phyloP scores from a whole-genome alignment of 768 basidiomycete genomes.

The Zangia roseola region DNA sequence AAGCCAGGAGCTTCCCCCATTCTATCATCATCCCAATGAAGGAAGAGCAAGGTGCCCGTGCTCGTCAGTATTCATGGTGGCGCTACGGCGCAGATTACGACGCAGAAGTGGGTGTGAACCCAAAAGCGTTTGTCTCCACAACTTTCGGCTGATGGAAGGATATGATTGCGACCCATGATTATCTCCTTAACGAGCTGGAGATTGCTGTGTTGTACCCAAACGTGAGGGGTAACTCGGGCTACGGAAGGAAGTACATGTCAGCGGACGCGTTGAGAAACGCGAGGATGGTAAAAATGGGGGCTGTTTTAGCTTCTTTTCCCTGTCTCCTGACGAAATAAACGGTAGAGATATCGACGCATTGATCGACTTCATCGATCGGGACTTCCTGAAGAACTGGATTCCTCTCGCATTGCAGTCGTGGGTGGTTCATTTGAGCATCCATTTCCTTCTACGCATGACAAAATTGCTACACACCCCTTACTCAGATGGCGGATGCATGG shows the following conservation, averaged over 20 bases:
- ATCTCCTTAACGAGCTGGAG: slow-evolving; percentile 42
- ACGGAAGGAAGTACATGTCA: slow-evolving; percentile 40
- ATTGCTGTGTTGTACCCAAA: slow-evolving; percentile 43
- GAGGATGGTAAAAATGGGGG: slow-evolving; percentile 40
- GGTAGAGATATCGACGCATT: slow-evolving; percentile 39
- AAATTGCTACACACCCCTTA: not conserved
- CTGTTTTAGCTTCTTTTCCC: not conserved
- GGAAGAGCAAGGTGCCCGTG: slow-evolving; percentile 29
- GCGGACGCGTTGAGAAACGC: slow-evolving; percentile 41
- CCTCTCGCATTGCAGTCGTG: slow-evolving; percentile 40
- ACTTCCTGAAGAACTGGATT: slow-evolving; percentile 34
- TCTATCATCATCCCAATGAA: slow-evolving; percentile 40
- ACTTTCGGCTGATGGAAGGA: slow-evolving; percentile 3
- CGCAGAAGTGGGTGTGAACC: slow-evolving; percentile 32
- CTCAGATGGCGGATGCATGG: slow-evolving; percentile 42
- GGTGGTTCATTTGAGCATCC: slow-evolving; percentile 39
- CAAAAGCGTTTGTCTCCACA: not conserved
- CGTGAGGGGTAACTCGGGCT: slow-evolving; percentile 42
- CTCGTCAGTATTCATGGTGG: slow-evolving; percentile 42
- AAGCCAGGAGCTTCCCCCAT: slow-evolving; percentile 37
- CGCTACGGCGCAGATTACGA: slow-evolving; percentile 36
- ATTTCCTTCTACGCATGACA: not conserved
- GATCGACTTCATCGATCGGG: slow-evolving; percentile 34
- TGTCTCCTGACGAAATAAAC: not conserved
- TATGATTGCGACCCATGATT: slow-evolving; percentile 35